Evolutionary conservation across 2,329 filamentous ascomycete genomes (phyloP), one percentile per base, ranked within the genome.

Genomic region (Fusarium anguioides): DNA sequence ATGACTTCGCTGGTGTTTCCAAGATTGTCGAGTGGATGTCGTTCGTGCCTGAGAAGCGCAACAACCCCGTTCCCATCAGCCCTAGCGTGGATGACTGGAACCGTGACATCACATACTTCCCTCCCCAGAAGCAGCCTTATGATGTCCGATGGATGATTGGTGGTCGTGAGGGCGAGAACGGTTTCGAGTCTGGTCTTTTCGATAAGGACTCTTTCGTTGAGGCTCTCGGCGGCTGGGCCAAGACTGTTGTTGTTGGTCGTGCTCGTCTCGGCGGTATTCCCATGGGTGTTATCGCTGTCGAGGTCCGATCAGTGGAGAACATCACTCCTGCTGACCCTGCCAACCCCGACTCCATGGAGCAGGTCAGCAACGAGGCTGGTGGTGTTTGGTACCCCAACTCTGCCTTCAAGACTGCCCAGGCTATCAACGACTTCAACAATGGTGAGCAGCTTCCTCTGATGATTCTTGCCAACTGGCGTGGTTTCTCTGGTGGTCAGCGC

Each of bases 371-470:
- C 72, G 96, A 99, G 83, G 96, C 96, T 68, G 96, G 96, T 84
- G 96, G 96, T 83, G 96, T 99, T 26, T 99, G 96, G 96, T 99
- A 98, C 83, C 96, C 96, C 77, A 99, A 99, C 87, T 98, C 95
- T 12, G 96, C 96, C 23, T 99, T 95, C 90, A 99, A 99, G 91
- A 99, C 96, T 65, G 96, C 96, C 5, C 96, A 99, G 81, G 96
- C 96, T 56, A 97, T 99, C 83, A 94, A 91, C 75, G 96, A 99
- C 84, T 99, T 99, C 88, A 99, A 99, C 88, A 89, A 97, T 71
- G 96, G 96, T 78, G 96, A 99, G 83, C 96, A 99, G 84, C 86
- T 99, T 76, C 96, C 96, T 57, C 84, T 99, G 70, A 98, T 99
- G 94, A 99, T 99, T 78, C 89, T 99, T 68, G 96, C 96, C 82